Evolutionary conservation across 441 rosid species (phyloP).

Genomic region (Theobroma grandiflorum): DNA sequence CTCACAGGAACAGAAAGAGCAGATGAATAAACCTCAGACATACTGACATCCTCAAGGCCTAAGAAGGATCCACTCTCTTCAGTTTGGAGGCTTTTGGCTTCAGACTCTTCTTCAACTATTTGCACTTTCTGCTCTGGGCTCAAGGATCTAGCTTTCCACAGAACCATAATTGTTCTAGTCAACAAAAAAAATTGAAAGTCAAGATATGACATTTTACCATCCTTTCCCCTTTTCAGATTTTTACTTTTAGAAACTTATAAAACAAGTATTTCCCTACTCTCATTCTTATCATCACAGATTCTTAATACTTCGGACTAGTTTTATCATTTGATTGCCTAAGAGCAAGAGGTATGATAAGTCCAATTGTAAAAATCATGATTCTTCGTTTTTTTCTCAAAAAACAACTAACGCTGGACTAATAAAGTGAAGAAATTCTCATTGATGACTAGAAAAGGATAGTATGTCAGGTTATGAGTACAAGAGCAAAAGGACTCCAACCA

Average conservation of each 20-base stretch:
- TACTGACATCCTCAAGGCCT: conserved; percentile 83
- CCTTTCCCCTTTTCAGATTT: background rate
- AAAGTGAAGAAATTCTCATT: conserved; percentile 7
- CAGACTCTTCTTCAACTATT: conserved; percentile 92
- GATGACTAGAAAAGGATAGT: background rate
- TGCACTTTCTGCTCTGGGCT: conserved; percentile 93
- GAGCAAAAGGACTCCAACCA: background rate
- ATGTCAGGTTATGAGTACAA: background rate
- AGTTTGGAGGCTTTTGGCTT: conserved; percentile 62
- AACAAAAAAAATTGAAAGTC: conserved; percentile 26
- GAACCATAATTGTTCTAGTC: conserved; percentile 91
- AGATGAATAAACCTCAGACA: conserved; percentile 75
- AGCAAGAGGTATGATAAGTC: background rate
- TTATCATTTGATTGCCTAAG: conserved; percentile 9
- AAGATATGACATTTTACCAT: conserved; percentile 19
- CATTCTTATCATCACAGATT: background rate
- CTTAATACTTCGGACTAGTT: background rate
- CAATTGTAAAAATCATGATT: background rate
- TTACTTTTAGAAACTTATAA: background rate
- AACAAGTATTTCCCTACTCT: background rate
- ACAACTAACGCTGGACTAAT: conserved; percentile 1
- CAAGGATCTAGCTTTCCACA: conserved; percentile 95
- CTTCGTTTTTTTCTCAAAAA: background rate
- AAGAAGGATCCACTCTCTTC: conserved; percentile 86
- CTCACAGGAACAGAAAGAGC: conserved; percentile 78